phyloP scores from a whole-genome alignment of 179 eudicot genomes.

The Drosera spatulata region DNA sequence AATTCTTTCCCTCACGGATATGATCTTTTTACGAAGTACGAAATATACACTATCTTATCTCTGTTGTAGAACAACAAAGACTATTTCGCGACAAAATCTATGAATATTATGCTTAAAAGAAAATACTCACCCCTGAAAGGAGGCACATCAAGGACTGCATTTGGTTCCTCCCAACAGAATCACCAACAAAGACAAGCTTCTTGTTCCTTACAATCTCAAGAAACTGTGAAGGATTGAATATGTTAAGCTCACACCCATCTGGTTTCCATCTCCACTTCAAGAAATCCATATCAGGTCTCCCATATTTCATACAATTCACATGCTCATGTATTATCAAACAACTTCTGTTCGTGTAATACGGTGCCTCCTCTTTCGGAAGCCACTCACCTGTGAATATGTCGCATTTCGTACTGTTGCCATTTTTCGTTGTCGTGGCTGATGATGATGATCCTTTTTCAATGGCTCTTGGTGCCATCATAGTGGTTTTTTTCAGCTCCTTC shows the following conservation, averaged over 20 bases:
- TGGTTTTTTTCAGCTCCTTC: too few species aligned
- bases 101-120: not conserved
- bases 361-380: conserved; percentile 32
- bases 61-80: not conserved
- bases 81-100: not conserved
- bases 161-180: conserved; percentile 70
- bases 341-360: conserved; percentile 43
- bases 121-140: conserved; percentile 35
- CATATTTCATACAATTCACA: conserved; percentile 60
- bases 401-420: conserved; percentile 11
- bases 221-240: too few species aligned
- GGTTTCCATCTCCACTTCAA: too few species aligned
- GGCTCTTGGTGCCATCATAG: too few species aligned
- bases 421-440: not conserved
- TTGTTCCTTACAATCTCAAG: too few species aligned
- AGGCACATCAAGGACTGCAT: conserved; percentile 72
- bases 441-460: not conserved
- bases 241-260: too few species aligned
- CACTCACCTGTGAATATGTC: conserved; percentile 44
- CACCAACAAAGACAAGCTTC: conserved; percentile 47
- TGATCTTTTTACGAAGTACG: too few species aligned
- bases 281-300: conserved; percentile 36
- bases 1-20: too few species aligned
- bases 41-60: too few species aligned
- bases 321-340: conserved; percentile 47